Percentiles rank a stretch among this genome's conserved stretches.
Conservation (phyloP, 805 yeast species). For the Pichia paraexigua region DNA sequence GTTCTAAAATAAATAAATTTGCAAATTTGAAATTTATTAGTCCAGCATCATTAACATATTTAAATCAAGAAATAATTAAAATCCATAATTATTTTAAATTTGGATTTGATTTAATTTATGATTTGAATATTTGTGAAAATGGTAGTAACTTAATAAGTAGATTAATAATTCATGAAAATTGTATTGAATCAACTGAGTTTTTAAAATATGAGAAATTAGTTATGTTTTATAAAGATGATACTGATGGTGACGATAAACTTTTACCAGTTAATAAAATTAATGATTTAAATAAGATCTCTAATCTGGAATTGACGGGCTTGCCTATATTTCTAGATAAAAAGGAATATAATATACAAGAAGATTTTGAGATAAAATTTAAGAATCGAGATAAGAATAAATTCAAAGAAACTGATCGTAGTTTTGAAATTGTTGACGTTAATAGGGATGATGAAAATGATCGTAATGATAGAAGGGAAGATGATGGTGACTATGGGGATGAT, state of each 20-base stretch:
- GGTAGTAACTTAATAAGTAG: slow-evolving; percentile 32
- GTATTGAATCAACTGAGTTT: slow-evolving; percentile 44
- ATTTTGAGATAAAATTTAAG: slow-evolving; percentile 20
- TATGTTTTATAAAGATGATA: slow-evolving; percentile 11
- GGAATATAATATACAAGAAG: slow-evolving; percentile 26
- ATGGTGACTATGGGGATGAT: slow-evolving; percentile 3
- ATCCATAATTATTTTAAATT: slow-evolving; percentile 50
- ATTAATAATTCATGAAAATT: slow-evolving; percentile 44
- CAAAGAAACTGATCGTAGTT: slow-evolving; percentile 16
- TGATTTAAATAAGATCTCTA: neutral
- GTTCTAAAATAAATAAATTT: neutral
- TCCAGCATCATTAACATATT: neutral
- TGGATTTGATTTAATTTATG: slow-evolving; percentile 50
- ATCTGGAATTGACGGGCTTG: neutral
- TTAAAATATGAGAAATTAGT: slow-evolving; percentile 46
- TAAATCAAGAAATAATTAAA: slow-evolving; percentile 13
- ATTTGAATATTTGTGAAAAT: slow-evolving; percentile 25
- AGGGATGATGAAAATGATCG: neutral
- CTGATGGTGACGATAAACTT: neutral
- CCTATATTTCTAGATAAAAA: slow-evolving; percentile 28
- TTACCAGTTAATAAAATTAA: neutral
- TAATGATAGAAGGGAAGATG: neutral
- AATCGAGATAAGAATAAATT: slow-evolving; percentile 17
- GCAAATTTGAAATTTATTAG: neutral
- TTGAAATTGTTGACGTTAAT: slow-evolving; percentile 2